Evolutionary conservation across 2,329 filamentous ascomycete genomes (phyloP), one percentile per base, ranked within the genome.

Genomic region (Gliomastix tumulicola): DNA sequence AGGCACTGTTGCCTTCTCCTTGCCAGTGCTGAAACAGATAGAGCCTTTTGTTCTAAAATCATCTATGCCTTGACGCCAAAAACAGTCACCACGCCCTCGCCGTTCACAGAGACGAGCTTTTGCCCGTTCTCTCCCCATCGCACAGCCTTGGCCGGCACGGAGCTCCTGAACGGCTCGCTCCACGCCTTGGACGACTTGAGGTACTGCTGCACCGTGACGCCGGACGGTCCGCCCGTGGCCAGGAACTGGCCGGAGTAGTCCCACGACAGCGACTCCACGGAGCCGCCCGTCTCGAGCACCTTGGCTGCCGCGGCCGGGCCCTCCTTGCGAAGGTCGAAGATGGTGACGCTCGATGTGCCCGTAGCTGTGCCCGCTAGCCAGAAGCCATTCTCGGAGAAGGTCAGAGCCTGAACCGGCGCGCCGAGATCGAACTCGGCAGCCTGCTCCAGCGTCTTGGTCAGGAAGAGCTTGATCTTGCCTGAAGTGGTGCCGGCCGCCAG

Each of bases 211-310:
- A 98, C 86, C 6, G 84, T 86, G 32, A 96, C 67, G 20, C 88
- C 88, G 31, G 82, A 79, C 5, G 82, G 73, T 7, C 90, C 90
- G 5, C 79, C 85, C 11, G 84, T 84, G 19, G 89, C 85, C 36
- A 98, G 70, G 66, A 85, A 98, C 61, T 96, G 90, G 30, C 89
- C 90, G 7, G 86, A 92, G 66, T 94, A 96, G 55, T 98, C 92
- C 89, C 89, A 98, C 34, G 74, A 71, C 44, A 96, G 71, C 28
- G 75, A 79, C 42, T 84, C 76, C 33, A 95, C 78, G n/a, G 77
- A 71, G 43, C 79, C 82, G 38, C 88, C 90, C 32, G 84, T 82
- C 45, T 96, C 88, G 28, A 98, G 69, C n/a, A 84, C 77, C 71
- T 94, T 94, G 55, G 82, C 80, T 50, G 80, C 75, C 6, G 82